Conservation (phyloP, 2,329 filamentous ascomycete genomes). For the Cryphonectria carpinicola region DNA sequence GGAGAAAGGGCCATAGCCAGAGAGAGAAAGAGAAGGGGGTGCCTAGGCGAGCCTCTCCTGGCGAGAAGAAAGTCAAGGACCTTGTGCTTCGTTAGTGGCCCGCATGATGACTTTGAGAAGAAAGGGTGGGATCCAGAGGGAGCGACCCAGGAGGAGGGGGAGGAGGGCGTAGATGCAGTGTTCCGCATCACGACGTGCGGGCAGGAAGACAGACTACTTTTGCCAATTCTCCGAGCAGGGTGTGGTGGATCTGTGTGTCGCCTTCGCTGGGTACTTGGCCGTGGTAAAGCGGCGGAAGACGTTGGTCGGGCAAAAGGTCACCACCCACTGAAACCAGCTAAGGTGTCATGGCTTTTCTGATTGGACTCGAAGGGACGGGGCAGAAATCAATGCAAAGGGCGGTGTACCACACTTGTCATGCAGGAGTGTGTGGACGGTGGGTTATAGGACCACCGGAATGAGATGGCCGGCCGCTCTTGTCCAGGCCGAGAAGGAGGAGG, state of each 20-base stretch:
- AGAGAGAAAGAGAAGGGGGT: not conserved
- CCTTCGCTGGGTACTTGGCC: constrained; percentile 12
- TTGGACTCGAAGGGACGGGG: constrained; percentile 12
- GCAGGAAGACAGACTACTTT: constrained; percentile 1
- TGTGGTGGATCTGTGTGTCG: constrained; percentile 6
- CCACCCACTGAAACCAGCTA: constrained; percentile 11
- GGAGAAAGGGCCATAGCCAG: constrained; percentile 7
- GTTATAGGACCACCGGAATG: constrained; percentile 19
- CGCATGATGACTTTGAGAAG: not conserved
- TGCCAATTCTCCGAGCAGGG: constrained; percentile 20
- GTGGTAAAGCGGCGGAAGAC: constrained; percentile 7
- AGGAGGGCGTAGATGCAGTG: constrained; percentile 15
- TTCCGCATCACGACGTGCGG: constrained; percentile 25
- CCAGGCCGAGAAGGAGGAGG: constrained; percentile 19
- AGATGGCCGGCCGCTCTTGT: constrained; percentile 22
- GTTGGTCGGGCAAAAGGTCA: constrained; percentile 16
- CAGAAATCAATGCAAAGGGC: constrained; percentile 23
- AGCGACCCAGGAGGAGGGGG: not conserved
- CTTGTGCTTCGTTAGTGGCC: constrained; percentile 14
- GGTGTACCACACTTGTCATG: constrained; percentile 22
- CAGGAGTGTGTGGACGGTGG: constrained; percentile 20
- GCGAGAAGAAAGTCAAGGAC: constrained; percentile 6
- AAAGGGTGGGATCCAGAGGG: not conserved
- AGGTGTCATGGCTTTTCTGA: constrained; percentile 17
- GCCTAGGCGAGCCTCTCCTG: constrained; percentile 4